Conservation (phyloP, 208 protist genomes). For the Novymonas esmeraldas region DNA sequence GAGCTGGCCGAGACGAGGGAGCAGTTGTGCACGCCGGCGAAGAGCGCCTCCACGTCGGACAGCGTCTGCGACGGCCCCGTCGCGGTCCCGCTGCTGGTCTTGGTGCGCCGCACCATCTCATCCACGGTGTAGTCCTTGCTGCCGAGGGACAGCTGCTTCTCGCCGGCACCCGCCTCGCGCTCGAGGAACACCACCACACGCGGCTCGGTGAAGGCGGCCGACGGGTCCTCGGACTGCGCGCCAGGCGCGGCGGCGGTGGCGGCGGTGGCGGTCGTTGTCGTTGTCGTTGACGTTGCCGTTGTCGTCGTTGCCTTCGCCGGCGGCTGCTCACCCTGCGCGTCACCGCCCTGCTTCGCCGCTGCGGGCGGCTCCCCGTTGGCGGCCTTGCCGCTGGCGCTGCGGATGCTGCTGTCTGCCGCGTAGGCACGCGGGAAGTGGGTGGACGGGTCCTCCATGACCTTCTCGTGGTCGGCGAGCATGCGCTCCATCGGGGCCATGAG, state of each 20-base stretch:
- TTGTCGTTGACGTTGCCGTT: too few relatives aligned
- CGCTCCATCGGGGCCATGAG: slow-evolving; percentile 17
- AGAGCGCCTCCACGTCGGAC: slow-evolving; percentile 36
- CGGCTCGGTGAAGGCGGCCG: slow-evolving; percentile 31
- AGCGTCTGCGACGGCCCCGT: slow-evolving; percentile 19
- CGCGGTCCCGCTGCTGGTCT: slow-evolving; percentile 10
- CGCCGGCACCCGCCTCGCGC: slow-evolving; percentile 18
- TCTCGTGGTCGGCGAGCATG: slow-evolving; percentile 41
- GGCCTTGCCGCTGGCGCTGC: not conserved
- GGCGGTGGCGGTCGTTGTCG: too few relatives aligned
- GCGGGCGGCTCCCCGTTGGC: not conserved
- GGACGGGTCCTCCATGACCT: slow-evolving; percentile 32
- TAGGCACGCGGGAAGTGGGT: slow-evolving; percentile 41
- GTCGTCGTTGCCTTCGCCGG: not conserved
- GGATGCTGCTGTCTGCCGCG: slow-evolving; percentile 13
- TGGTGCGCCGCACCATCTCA: slow-evolving; percentile 44
- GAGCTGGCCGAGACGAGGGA: slow-evolving; percentile 38
- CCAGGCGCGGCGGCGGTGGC: not conserved
- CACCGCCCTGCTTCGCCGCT: not conserved
- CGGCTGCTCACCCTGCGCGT: not conserved
- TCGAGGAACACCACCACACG: slow-evolving; percentile 43
- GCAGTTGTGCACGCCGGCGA: slow-evolving; percentile 44
- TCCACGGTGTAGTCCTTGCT: slow-evolving; percentile 50
- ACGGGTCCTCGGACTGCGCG: slow-evolving; percentile 2
- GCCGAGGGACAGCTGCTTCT: slow-evolving; percentile 31